These are phyloP conservation scores for Neolentinus lepideus DNA, from an alignment of 1,284 basidiomycete species.

Conservation along the genomic window DNA sequence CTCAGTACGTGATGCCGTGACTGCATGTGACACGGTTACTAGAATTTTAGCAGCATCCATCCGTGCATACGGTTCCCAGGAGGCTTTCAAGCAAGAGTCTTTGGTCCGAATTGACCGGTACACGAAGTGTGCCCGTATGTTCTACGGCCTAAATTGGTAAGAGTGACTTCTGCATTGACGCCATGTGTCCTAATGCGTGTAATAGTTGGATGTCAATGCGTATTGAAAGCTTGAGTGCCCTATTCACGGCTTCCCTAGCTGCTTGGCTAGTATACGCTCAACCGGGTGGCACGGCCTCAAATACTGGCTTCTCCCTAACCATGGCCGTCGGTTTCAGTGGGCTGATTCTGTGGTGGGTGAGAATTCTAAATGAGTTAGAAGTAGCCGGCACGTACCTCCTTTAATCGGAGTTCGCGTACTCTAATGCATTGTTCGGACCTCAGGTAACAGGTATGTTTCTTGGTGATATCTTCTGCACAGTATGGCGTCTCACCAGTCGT, in stretches of 20 bases:
- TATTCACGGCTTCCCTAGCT: constrained; percentile 46
- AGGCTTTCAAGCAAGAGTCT: constrained; percentile 38
- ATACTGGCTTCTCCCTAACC: constrained; percentile 40
- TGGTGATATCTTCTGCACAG: background rate
- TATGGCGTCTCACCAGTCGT: background rate
- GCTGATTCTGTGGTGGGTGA: constrained; percentile 48
- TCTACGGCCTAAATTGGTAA: constrained; percentile 49
- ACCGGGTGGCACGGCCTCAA: constrained; percentile 24
- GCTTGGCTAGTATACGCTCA: constrained; percentile 45
- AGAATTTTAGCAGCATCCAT: constrained; percentile 40
- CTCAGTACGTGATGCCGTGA: constrained; percentile 36
- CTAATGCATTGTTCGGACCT: background rate
- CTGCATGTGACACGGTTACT: background rate
- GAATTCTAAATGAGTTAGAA: constrained; percentile 51
- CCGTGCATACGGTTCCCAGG: constrained; percentile 50
- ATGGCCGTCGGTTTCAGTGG: constrained; percentile 50
- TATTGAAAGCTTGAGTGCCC: constrained; percentile 42
- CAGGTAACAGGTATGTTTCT: constrained; percentile 38
- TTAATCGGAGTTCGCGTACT: background rate
- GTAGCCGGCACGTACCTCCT: constrained; percentile 35
- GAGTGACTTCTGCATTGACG: constrained; percentile 2
- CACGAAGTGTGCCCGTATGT: constrained; percentile 36
- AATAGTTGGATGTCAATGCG: constrained; percentile 48
- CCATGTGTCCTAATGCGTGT: background rate
- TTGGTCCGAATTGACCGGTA: constrained; percentile 39